Percentiles rank a stretch among this genome's conserved stretches.
phyloP scores from a whole-genome alignment of 768 basidiomycete species.

The Melanogaster broomeanus region DNA sequence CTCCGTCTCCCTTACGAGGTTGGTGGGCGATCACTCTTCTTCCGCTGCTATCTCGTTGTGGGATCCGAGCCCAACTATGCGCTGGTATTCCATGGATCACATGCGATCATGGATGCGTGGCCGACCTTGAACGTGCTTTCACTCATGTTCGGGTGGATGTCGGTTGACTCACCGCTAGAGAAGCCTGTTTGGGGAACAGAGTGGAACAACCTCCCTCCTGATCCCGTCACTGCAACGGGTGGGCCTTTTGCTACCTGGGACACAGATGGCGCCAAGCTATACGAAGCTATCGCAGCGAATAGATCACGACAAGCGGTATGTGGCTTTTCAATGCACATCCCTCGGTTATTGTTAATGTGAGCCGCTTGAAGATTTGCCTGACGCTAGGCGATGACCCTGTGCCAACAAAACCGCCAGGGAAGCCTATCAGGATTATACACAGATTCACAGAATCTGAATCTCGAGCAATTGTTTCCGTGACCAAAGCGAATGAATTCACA shows the following conservation, averaged over 20 bases:
- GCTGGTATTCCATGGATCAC: slow-evolving; percentile 16
- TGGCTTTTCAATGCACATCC: neutral
- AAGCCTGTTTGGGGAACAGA: slow-evolving; percentile 10
- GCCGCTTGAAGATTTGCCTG: neutral
- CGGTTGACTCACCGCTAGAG: neutral
- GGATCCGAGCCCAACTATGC: neutral
- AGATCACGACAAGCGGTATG: neutral
- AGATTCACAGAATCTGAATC: slow-evolving; percentile 1
- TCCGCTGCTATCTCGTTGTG: slow-evolving; percentile 16
- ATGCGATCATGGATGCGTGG: slow-evolving; percentile 15
- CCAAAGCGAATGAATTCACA: slow-evolving; percentile 1
- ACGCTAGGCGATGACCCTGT: neutral
- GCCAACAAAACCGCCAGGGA: neutral
- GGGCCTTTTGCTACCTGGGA: slow-evolving; percentile 12
- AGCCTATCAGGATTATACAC: slow-evolving; percentile 3
- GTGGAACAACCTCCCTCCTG: slow-evolving; percentile 12
- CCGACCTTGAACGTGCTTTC: slow-evolving; percentile 13
- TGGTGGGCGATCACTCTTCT: neutral
- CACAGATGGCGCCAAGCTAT: neutral
- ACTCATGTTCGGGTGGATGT: slow-evolving; percentile 17
- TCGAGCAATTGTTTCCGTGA: slow-evolving; percentile 1
- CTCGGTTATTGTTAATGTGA: neutral
- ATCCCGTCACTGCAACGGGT: slow-evolving; percentile 15
- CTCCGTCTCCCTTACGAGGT: slow-evolving; percentile 6
- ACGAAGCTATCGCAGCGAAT: neutral